Conservation (phyloP, 345 rosid genomes). For the Syzygium grande region DNA sequence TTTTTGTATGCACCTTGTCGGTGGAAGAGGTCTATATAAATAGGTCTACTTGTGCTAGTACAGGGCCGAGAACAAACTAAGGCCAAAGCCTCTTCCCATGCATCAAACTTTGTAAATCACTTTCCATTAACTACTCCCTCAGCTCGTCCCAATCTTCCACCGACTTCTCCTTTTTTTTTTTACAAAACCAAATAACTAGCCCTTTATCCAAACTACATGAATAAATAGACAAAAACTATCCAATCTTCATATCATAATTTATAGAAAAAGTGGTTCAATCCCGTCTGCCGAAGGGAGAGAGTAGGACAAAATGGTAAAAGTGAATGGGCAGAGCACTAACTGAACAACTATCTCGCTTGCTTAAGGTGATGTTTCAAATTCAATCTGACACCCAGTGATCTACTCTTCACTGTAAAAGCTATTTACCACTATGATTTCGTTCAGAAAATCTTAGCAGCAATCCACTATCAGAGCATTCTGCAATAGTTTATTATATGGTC, state of each 20-base stretch:
- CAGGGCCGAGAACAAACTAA: too few species aligned
- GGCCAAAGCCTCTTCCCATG: too few species aligned
- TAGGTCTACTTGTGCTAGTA: too few species aligned
- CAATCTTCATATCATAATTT: not conserved
- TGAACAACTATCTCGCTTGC: not conserved
- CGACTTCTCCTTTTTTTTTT: too few species aligned
- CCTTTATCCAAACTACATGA: too few species aligned
- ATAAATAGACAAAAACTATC: not conserved
- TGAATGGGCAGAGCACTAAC: not conserved
- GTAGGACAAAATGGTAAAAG: rapidly evolving
- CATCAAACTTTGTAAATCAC: too few species aligned
- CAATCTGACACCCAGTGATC: not conserved
- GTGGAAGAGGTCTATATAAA: too few species aligned
- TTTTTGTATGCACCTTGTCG: rapidly evolving
- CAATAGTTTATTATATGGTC: not conserved
- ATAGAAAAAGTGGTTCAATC: too few species aligned
- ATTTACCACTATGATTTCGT: not conserved
- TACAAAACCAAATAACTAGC: not conserved
- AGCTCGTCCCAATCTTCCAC: too few species aligned
- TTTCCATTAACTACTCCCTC: too few species aligned
- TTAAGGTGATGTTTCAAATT: too few species aligned
- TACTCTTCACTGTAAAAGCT: not conserved
- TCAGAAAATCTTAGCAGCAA: not conserved
- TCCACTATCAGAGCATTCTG: too few species aligned
- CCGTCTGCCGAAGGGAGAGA: rapidly evolving